Conservation (phyloP, 2,329 filamentous ascomycete genomes). For the Trichoderma endophyticum region DNA sequence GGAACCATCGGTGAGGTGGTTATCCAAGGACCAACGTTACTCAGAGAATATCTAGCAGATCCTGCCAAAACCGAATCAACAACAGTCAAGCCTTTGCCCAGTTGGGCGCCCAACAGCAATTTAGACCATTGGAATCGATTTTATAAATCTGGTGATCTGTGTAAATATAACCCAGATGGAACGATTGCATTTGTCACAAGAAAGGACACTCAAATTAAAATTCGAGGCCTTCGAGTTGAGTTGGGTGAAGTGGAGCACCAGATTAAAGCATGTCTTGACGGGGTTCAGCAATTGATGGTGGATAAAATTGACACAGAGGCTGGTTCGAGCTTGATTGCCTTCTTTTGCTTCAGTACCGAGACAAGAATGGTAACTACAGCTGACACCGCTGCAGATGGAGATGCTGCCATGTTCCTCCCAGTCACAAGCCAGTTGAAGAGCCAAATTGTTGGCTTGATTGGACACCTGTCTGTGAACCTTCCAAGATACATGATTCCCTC, state of each 20-base stretch:
- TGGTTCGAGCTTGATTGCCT: conserved; percentile 7
- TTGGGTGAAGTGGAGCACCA: conserved; percentile 15
- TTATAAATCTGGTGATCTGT: conserved; percentile 11
- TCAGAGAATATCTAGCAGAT: conserved; percentile 13
- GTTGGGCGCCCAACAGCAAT: background rate
- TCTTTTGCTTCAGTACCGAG: conserved; percentile 3
- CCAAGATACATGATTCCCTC: conserved; percentile 13
- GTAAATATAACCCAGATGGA: conserved; percentile 15
- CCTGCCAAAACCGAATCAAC: background rate
- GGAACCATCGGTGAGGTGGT: conserved; percentile 10
- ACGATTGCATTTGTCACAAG: conserved; percentile 1
- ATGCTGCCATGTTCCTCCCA: background rate
- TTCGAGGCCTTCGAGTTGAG: conserved; percentile 14
- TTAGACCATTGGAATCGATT: background rate
- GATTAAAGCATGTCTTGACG: background rate
- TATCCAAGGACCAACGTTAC: conserved; percentile 12
- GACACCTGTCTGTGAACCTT: background rate
- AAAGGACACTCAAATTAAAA: conserved; percentile 16
- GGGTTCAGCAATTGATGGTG: background rate
- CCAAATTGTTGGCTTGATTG: background rate
- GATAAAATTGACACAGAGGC: background rate
- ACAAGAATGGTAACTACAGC: background rate
- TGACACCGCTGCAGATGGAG: background rate
- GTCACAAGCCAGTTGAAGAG: background rate
- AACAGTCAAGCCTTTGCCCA: background rate